Base-by-base conservation (phyloP, 2,329 filamentous ascomycete genomes). In the Botrytis paeoniae region DNA sequence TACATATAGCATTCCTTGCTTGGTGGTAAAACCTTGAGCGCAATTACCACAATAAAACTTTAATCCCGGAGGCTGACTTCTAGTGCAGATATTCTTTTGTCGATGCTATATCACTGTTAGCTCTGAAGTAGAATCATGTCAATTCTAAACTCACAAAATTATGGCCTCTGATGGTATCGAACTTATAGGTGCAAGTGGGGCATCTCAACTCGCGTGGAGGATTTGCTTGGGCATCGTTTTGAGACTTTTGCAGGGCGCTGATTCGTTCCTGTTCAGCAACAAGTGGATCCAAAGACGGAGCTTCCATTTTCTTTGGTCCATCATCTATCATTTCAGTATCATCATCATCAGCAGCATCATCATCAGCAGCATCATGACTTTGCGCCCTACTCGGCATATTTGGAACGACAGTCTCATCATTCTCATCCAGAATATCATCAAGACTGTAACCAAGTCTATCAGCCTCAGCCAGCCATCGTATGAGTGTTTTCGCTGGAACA, bases 381-480 rank as follows among this genome's bases (percentile, higher is more conserved):
- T 73, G 35, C 48, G 51, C 37, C 37, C 54, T 72, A 25, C 48
- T 61, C 4, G 68, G 65, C 4, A 74, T 61, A 12, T 72, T 72
- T 45, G 76, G 75, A 1, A 75, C 59, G 29, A 79, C 78, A 16
- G 71, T 74, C 43, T 79, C 78, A 62, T 78, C 75, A 10, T 74
- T 74, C 10, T 78, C 76, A 54, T 79, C 76, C 22, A 80, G 54
- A 14, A 78, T 75, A 70, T 80, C 79, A 14, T 79, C 77, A 14
- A 69, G n/a, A 32, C 70, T 75, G 45, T 76, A 80, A 3, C 79
- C 79, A n/a, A 80, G 73, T 64, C 79, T 70, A 29, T 76, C 73
- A 12, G 71, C 77, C 54, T 75, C 65, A 51, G 77, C 77, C 20
- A 80, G 71, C 78, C 77, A 79, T 45, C 66, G 72, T 39, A 79